A percentile compares a stretch with the other conserved stretches of the same genome.
Evolutionary conservation across 2,329 filamentous ascomycete genomes (phyloP).

Genomic region (Cryphonectria japonica): DNA sequence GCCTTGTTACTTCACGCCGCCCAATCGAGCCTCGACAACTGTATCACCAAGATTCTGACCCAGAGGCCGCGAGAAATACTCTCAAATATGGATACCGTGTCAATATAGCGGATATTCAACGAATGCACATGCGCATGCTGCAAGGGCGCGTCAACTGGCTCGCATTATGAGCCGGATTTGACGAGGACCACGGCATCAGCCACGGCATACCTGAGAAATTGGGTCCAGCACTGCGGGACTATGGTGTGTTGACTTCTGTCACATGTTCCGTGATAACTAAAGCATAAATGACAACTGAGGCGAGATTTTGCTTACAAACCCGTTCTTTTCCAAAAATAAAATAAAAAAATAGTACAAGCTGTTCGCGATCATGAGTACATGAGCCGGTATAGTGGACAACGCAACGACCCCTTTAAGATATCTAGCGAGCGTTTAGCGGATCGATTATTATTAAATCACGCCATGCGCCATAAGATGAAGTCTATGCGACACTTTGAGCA

Average conservation of each 20-base stretch:
- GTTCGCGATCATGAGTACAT: conserved; percentile 11
- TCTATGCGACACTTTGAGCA: neutral
- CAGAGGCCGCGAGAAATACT: neutral
- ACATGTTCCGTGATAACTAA: neutral
- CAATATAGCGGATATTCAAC: conserved; percentile 2
- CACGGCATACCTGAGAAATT: neutral
- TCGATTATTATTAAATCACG: neutral
- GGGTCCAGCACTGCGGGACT: conserved; percentile 1
- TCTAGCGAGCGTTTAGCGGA: conserved; percentile 1
- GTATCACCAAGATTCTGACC: neutral
- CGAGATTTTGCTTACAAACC: too few species aligned
- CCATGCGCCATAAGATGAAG: neutral
- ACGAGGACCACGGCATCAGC: neutral
- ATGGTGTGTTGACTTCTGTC: neutral
- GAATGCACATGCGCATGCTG: conserved; percentile 10
- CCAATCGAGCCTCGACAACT: neutral
- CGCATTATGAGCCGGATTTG: conserved; percentile 1
- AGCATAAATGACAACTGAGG: too few species aligned
- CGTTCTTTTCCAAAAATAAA: too few species aligned
- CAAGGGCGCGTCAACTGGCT: conserved; percentile 3
- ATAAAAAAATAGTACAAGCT: conserved; percentile 8
- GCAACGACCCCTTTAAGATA: conserved; percentile 7
- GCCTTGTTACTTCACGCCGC: neutral
- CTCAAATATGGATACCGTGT: neutral
- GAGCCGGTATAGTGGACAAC: neutral